Base-by-base conservation (phyloP, 2,329 filamentous ascomycete species). In the Dryadomyces quercus-mongolicae region DNA sequence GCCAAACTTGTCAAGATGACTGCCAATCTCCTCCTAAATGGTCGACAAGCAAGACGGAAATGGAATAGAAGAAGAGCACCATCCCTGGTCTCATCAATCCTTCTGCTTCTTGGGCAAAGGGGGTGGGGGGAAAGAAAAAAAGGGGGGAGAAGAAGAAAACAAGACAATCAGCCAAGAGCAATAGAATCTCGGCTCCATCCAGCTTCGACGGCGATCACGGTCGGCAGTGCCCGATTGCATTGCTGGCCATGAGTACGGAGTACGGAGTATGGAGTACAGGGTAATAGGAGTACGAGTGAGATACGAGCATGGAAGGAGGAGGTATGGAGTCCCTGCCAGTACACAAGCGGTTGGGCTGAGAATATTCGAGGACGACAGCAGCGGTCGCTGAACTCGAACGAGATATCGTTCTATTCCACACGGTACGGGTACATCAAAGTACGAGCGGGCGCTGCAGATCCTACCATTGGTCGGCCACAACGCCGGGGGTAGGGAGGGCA, bases 171-270 rank as follows among this genome's bases (percentile, higher is more conserved):
- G 25, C 25, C 25, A 31, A 31, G 25, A 31, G 25, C 25, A 42
- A 42, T n/a, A 13, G 16, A 42, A 50, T 50, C 48, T 50, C 48
- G 48, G 48, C 48, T 50, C 15, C 48, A 49, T 38, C 46, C 46
- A 36, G 46, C 46, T 49, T 48, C 20, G 46, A 36, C 43, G 54
- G 53, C 55, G 52, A 57, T 53, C 53, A 40, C 43, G 49, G 40
- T 31, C 49, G 45, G 54, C 49, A 55, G 54, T 52, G 44, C 44
- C 49, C 43, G 49, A 49, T 49, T 16, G 21, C 31, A 42, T 42
- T 55, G 34, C 20, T 16, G 9, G 49, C 15, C 9, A 40, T 8
- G 22, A 48, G 46, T n/a, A 21, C 21, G n/a, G 6, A 34, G 22
- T 48, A 34, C 22, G 25, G 38, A 18, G 46, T 34, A 48, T 22